Evolutionary conservation across 192 early-diverging fungal species (phyloP).

Genomic region (Pilaira anomala): DNA sequence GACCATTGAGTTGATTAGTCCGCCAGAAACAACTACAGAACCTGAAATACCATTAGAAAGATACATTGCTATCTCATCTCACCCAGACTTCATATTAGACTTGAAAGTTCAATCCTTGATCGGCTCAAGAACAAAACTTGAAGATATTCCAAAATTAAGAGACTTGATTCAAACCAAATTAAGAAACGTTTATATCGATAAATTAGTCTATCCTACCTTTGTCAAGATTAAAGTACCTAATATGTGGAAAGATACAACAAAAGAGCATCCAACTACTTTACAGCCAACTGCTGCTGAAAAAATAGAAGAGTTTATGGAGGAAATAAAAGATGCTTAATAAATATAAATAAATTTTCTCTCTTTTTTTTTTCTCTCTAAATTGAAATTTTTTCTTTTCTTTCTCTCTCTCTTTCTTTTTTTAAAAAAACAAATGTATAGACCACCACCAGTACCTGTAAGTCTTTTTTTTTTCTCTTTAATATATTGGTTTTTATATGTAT

Average conservation of each 20-base stretch:
- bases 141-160: constrained; percentile 92
- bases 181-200: constrained; percentile 64
- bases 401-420: background rate
- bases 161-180: constrained; percentile 76
- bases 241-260: constrained; percentile 40
- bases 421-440: constrained; percentile 17
- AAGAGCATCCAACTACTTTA: background rate
- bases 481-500: background rate
- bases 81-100: constrained; percentile 75
- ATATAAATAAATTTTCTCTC: background rate
- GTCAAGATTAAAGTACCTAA: constrained; percentile 62
- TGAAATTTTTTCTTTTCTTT: background rate
- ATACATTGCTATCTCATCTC: constrained; percentile 51
- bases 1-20: constrained; percentile 38
- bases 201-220: constrained; percentile 74
- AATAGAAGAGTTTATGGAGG: constrained; percentile 34
- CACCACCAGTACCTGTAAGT: constrained; percentile 21
- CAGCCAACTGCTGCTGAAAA: constrained; percentile 17
- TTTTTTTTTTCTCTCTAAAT: background rate
- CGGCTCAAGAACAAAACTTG: constrained; percentile 95
- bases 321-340: constrained; percentile 30
- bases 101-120: constrained; percentile 88
- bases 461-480: background rate
- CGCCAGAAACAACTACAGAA: constrained; percentile 28
- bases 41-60: constrained; percentile 37